Evolutionary conservation across 345 rosid genomes (phyloP), one percentile per base, ranked within the genome.

Genomic region (Syzygium oleosum): DNA sequence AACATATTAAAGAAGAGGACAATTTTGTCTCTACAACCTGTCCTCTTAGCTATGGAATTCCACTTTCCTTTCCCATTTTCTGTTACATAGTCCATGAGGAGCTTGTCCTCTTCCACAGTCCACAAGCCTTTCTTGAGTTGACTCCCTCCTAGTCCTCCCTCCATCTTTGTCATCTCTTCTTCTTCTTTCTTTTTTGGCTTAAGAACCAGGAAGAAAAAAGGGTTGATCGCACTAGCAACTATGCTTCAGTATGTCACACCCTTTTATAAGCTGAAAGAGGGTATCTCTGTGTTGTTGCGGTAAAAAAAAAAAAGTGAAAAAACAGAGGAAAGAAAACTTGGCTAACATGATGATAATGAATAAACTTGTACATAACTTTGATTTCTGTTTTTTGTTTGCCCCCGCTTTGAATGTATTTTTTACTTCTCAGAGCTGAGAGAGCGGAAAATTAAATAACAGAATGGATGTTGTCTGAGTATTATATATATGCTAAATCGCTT

Each of bases 101-200:
- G 85, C 92, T 89, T 91, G 91, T 94, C 95, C 91, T 94, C 97
- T 89, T 94, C 95, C 61, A 87, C 90, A 52, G 95, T 90, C 97
- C 95, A 94, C 68, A 93, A 91, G 84, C 97, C 94, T 88, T 92
- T 92, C 90, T 91, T 94, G 90, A 91, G 91, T 52, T 88, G 91
- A 12, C 65, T 13, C 61, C 49, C 86, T 25, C 85, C 93, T 27
- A 86, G 85, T 21, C 73, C 91, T 86, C 88, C 86, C 61, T 53
- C 89, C 34, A 38, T 87, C 88, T 87, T 88, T 92, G 61, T 88
- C 79, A 87, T 88, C 92, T 86, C 89, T 56, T 65, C 12, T 31
- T 13, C 79, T 68, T 31, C 23, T 68, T 31, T 41, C 31, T 65
- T 31, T 65, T 65, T 68, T 5, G 79, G 25, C 31, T 34, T 21